Evolutionary conservation across 73 alveolate species (phyloP), one percentile per base, ranked within the genome.

Genomic region (Paramecium pentaurelia): DNA sequence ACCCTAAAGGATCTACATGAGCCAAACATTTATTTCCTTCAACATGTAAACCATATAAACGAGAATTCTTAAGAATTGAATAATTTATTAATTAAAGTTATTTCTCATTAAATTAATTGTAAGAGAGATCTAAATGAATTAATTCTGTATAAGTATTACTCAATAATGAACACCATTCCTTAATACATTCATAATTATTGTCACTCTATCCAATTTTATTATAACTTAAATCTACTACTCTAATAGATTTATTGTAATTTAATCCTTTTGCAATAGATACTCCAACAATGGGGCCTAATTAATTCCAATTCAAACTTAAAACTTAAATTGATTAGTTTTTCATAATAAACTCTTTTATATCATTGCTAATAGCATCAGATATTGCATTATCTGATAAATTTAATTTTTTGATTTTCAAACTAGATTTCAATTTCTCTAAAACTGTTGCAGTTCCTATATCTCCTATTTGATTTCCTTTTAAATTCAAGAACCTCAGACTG

Each of bases 21-120:
- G 87, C 87, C 18, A 22, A 73, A 11, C 68, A 73, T 73, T 73
- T 73, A 40, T 73, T 73, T 73, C 87, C 87, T 38, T 73, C 58
- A 14, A 73, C 87, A 38, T 73, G 87, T 4, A 73, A 40, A 12
- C 87, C 87, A 73, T 73, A 73, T 12, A 73, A 22, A 9, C 34
- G 40, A 20, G 58, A 8, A 73, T 73, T 73, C 47, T 73, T 73
- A 3, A 40, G n/a, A 37, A 73, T 37, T 14, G 87, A 34, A 9
- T 36, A 73, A 6, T 40, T 36, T 5, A 73, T 16, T 40, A 14
- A 37, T 73, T 73, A 34, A 6, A 73, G 58, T 37, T 37, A 38
- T 73, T 73, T 73, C n/a, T 37, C 60, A 30, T 25, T 40, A 73
- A 73, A 73, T 73, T 73, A 73, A 73, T 73, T 73, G 18, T 37